Evolutionary conservation across 176 grass and related monocot species (phyloP), one percentile per base, ranked within the genome.

Genomic region (Coix lacrymajobi): DNA sequence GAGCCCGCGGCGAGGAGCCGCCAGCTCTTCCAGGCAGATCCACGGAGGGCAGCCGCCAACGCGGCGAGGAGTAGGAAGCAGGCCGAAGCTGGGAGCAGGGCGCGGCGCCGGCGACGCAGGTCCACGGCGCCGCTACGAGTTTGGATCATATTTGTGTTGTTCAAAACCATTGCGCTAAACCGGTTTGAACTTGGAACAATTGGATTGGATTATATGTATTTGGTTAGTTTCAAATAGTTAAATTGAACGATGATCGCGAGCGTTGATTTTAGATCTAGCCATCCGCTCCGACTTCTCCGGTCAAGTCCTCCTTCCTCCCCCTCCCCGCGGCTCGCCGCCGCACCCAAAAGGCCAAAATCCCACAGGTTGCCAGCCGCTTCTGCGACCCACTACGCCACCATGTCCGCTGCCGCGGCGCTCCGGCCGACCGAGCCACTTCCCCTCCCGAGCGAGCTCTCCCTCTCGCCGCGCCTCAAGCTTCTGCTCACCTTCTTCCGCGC

Each of bases 401-500:
- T 94, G 92, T 75, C 81, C 78, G 37, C 83, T 72, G 81, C 61
- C 81, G 19, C 19, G 25, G 60, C 32, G 30, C 85, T 89, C 32
- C 71, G 87, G 11, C 83, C 89, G 6, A 92, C 79, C 7, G 87
- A 95, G 86, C 64, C 77, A 29, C 75, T 92, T 36, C 75, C 92
- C 61, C 87, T 95, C 16, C 89, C 87, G 1, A 74, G 77, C 76
- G 79, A 73, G 7, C 89, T 98, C 58, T 89, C 87, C 33, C 89
- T 98, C 25, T 73, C 68, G 37, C 91, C 89, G 64, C 93, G 91
- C 34, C 81, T 95, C 7, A 98, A 92, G 87, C 83, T 98, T 11
- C 89, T 88, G 19, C 92, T 98, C 40, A 90, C 91, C 83, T 93
- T 98, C 91, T 90, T 95, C 87, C 96, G 92, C 30, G 83, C 89